A percentile compares a stretch with the other conserved stretches of the same genome.
Evolutionary conservation across 495 filamentous ascomycete genomes (phyloP).

Genomic region (Symbiotaphrina buchneri): DNA sequence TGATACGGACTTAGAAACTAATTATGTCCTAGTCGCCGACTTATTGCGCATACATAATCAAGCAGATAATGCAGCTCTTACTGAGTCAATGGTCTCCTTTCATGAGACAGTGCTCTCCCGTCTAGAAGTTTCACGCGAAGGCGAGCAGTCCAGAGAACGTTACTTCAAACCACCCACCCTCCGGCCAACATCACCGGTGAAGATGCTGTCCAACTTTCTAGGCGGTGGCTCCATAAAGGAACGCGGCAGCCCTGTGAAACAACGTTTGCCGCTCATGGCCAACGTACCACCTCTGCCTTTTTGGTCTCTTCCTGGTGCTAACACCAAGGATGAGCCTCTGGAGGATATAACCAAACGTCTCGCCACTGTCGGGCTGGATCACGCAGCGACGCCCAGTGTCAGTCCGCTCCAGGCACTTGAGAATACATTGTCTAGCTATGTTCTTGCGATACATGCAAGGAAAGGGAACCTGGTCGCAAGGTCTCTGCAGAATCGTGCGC

Average conservation of each 20-base stretch:
- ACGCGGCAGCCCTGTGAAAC: constrained; percentile 8
- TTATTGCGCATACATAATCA: constrained; percentile 46
- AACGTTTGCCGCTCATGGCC: constrained; percentile 7
- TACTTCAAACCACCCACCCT: constrained; percentile 23
- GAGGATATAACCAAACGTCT: too few relatives aligned
- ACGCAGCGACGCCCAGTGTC: too few relatives aligned
- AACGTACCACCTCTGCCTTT: constrained; percentile 14
- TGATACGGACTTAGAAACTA: constrained; percentile 1
- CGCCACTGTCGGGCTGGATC: constrained; percentile 2
- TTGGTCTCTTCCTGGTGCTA: too few relatives aligned
- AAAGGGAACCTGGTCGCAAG: constrained; percentile 72
- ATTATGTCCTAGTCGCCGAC: constrained; percentile 25
- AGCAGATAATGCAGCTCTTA: constrained; percentile 41
- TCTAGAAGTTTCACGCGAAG: constrained; percentile 33
- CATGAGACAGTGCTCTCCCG: constrained; percentile 43
- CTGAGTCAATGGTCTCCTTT: constrained; percentile 37
- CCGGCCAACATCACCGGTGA: constrained; percentile 70
- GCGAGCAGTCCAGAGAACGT: constrained; percentile 29
- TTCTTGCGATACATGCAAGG: constrained; percentile 57
- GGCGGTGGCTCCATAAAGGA: constrained; percentile 20
- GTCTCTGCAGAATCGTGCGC: constrained; percentile 41
- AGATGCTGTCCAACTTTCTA: constrained; percentile 69
- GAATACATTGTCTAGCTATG: constrained; percentile 67
- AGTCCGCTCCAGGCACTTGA: constrained; percentile 49
- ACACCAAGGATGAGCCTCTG: too few relatives aligned